Base-by-base conservation (phyloP, 2,329 filamentous ascomycete genomes). In the Tolypocladium pustulatum region DNA sequence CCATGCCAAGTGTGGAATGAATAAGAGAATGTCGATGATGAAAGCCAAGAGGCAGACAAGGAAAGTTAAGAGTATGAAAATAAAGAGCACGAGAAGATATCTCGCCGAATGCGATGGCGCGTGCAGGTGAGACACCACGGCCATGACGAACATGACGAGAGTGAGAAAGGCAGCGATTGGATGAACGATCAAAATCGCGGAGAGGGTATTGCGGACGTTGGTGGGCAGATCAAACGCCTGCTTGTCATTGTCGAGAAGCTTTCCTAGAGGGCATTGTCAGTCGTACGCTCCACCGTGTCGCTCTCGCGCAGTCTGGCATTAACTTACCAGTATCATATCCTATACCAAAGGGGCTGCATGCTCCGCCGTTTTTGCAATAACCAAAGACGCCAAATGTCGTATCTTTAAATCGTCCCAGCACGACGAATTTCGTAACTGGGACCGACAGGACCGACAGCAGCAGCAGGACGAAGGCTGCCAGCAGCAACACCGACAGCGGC, bases 361-460 rank as follows among this genome's bases (percentile, higher is more conserved):
- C 68, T 62, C 71, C 71, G 61, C 77, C 72, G 43, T 75, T 77
- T 63, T 84, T 80, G 74, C 94, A 99, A 68, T 85, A 96, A 32
- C 94, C 94, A 76, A 97, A 93, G 55, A 97, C 92, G 55, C 94
- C 94, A 78, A 95, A 97, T 65, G 86, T 86, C 65, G 90, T 84
- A 66, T 87, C 86, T 49, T 86, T 76, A 69, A 86, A 93, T 57
- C 84, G 86, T 41, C 89, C 92, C 49, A 99, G 80, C 12, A 91
- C 90, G 54, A 99, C 95, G 32, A 80, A 82, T 69, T 88, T 86
- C 70, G 97, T 88, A 65, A 99, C 85, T 22, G 94, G 94, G 0
- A 91, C 92, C 1, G 93, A 96, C n/a, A 99, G 77, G 43, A 92
- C 90, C 54, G 91, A 90, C 43, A 99, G 80, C 54, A 97, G 79